Base-by-base conservation (phyloP, 2,329 filamentous ascomycete genomes). In the Balansia obtecta region DNA sequence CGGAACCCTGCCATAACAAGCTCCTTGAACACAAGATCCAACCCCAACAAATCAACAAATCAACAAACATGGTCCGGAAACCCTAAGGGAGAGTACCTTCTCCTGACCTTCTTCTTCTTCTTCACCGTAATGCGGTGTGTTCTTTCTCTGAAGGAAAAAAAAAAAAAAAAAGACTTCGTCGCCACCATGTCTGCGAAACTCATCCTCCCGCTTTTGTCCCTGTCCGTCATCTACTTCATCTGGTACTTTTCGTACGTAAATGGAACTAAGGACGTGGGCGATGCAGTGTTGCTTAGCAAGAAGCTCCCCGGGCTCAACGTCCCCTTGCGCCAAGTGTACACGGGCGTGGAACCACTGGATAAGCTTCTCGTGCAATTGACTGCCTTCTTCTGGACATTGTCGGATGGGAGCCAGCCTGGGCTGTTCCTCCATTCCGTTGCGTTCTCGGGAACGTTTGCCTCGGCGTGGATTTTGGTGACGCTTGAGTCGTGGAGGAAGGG, bases 401-500 rank as follows among this genome's bases (percentile, higher is more conserved):
- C 52, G n/a, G 49, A 56, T 3, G 50, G 49, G 0, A 49, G 32
- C 18, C 50, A 53, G 33, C 53, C 55, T 8, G 54, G 30, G 8
- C 33, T 57, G 46, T 44, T 54, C n/a, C 50, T 58, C 33, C 55
- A 58, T 33, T 51, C 53, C 1, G 13, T 57, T 41, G 55, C 53
- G 9, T 56, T 58, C 18, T 53, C 55, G 12, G 56, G 56, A 32
- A 51, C 55, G 2, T 57, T 56, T 50, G 22, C 40, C 15, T 52
- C 55, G 13, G 50, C 49, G 1, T 58, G 54, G 54, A 41, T 51
- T 0, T 50, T 58, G 13, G 48, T 56, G 8, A 53, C 53, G 39
- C 48, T 58, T 27, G 56, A 58, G 50, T 54, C 56, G 40, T 57
- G 56, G 56, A 51, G 56, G 38, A 43, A 33, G 7, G 56, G 55